Evolutionary conservation across 208 protist species (phyloP).

Genomic region (Wallacemonas collosoma): DNA sequence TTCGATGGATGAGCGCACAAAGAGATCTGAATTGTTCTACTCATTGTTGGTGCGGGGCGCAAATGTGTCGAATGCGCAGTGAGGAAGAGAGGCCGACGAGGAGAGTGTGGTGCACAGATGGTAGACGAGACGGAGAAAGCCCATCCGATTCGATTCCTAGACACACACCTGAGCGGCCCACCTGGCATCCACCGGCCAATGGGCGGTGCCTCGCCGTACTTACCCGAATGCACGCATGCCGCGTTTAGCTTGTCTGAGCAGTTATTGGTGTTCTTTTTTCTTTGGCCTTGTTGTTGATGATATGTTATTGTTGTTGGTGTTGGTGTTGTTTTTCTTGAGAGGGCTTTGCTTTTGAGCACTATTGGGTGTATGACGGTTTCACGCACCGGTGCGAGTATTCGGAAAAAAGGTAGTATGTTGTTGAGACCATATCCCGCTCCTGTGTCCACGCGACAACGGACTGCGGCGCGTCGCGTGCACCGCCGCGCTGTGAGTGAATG

Average conservation of each 20-base stretch:
- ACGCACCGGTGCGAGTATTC: conserved; percentile 16
- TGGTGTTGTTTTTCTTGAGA: conserved; percentile 8
- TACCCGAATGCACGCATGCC: no score
- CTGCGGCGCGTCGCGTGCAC: conserved; percentile 17
- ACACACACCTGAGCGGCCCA: no score
- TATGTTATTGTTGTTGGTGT: not conserved
- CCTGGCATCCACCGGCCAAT: no score
- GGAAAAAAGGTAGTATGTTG: conserved; percentile 42
- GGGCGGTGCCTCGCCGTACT: no score
- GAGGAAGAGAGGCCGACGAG: no score
- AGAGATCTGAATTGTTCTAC: no score
- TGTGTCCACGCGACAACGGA: conserved; percentile 46
- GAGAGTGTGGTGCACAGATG: no score
- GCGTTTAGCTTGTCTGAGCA: not conserved
- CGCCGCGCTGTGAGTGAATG: not conserved
- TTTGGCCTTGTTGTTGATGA: not conserved
- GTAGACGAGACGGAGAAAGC: no score
- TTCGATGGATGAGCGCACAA: no score
- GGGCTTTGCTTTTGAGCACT: not conserved
- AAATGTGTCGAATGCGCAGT: no score
- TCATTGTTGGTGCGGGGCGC: no score
- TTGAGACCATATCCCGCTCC: conserved; percentile 33
- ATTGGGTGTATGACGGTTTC: conserved; percentile 7
- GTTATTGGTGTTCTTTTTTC: not conserved
- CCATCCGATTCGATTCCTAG: no score